Evolutionary conservation across 176 grass and related monocot species (phyloP), one percentile per base, ranked within the genome.

Genomic region (Oryza officinalis): DNA sequence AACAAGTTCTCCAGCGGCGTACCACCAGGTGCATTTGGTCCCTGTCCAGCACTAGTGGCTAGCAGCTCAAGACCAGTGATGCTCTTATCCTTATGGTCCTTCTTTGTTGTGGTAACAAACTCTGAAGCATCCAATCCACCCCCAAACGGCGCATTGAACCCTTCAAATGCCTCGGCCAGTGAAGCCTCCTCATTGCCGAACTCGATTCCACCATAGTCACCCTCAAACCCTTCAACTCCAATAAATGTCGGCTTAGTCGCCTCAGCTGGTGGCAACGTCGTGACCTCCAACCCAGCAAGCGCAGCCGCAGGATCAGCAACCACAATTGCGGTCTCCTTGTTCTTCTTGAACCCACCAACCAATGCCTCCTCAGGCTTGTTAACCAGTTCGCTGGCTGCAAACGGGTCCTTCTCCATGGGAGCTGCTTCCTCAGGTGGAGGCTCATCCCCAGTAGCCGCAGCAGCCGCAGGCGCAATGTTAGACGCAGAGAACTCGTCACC

Each of bases 201-300:
- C 83, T 99, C 96, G 49, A 99, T 94, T 63, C 96, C 96, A 38
- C 96, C 96, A 10, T 99, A 99, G 57, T 99, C 96, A 9, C 96
- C 96, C 77, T 99, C 96, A 67, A 99, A 99, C 35, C 96, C 96
- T 61, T 99, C 93, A 25, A 99, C 96, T 1, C 87, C 90, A 25
- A 99, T 90, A 28, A 94, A 94, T 9, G 96, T 96, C 6, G 96
- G 96, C 63, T 99, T 99, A 9, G 91, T 99, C 1, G 91, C 93
- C 88, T 99, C 96, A 12, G 96, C 91, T 54, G 91, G 93, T 0
- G 96, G 96, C 4, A 96, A 76, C 13, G 96, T 81, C 6, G 93
- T 96, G 70, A 99, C 93, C 87, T 99, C 96, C 79, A 99, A 90
- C 63, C 96, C 96, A 13, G 89, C 93, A 37, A 99, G 86, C 25